Percentiles rank a stretch among this genome's conserved stretches.
Evolutionary conservation across 176 grass and related monocot genomes (phyloP).

Genomic region (Bromus sterilis): DNA sequence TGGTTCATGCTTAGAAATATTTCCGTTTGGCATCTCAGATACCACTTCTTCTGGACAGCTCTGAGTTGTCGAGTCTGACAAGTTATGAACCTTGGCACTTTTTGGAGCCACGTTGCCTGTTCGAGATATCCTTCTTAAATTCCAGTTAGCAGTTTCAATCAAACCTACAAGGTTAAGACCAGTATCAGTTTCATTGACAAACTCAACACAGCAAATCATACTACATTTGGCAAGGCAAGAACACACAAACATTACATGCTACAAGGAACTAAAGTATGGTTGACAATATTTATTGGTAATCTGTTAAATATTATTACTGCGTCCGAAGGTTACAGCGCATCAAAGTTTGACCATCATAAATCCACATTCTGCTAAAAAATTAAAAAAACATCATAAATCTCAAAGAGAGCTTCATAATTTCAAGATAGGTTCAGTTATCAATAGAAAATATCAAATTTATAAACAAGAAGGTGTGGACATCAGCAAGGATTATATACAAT

Average conservation of each 20-base stretch:
- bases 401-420: background rate
- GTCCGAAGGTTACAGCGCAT: background rate
- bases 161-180: conserved; percentile 54
- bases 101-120: conserved; percentile 18
- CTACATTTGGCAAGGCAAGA: background rate
- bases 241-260: background rate
- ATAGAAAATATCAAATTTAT: background rate
- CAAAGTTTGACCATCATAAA: background rate
- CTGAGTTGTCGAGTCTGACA: background rate
- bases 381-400: background rate
- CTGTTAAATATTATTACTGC: background rate
- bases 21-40: conserved; percentile 25
- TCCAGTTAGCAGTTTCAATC: conserved; percentile 73
- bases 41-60: conserved; percentile 12
- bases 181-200: background rate
- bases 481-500: conserved; percentile 12
- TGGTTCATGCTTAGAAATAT: conserved; percentile 1
- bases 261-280: background rate
- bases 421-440: background rate
- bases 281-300: background rate
- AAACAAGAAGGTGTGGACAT: background rate
- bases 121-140: conserved; percentile 51
- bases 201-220: background rate
- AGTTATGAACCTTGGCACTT: background rate
- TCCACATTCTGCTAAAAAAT: background rate